A percentile compares a stretch with the other conserved stretches of the same genome.
Conservation (phyloP, 2,329 filamentous ascomycete genomes). For the Xylaria hypoxylon region DNA sequence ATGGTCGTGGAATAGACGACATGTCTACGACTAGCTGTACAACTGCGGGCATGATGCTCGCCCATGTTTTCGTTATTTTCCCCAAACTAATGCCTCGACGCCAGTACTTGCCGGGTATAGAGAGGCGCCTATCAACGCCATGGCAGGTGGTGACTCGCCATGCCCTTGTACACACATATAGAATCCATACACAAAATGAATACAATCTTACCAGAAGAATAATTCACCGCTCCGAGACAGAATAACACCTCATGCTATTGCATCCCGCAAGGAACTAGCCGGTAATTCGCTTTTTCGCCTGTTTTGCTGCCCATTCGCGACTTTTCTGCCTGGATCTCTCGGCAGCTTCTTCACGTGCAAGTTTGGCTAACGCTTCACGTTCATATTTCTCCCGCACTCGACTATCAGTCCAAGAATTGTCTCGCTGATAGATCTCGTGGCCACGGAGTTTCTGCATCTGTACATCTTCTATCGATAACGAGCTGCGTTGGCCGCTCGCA, state of each 20-base stretch:
- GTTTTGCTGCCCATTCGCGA: slow-evolving; percentile 72
- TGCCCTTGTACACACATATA: slow-evolving; percentile 20
- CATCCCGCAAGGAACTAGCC: slow-evolving; percentile 43
- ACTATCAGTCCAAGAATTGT: slow-evolving; percentile 60
- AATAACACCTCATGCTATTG: slow-evolving; percentile 30
- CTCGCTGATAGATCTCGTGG: slow-evolving; percentile 65
- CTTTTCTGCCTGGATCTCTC: slow-evolving; percentile 69
- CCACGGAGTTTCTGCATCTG: slow-evolving; percentile 65
- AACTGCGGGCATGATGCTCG: slow-evolving; percentile 2
- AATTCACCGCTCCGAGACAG: not conserved
- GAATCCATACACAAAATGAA: slow-evolving; percentile 38
- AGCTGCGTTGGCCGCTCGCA: slow-evolving; percentile 59
- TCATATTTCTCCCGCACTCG: slow-evolving; percentile 66
- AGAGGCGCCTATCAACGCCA: slow-evolving; percentile 30
- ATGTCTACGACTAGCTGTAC: slow-evolving; percentile 20
- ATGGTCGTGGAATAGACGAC: slow-evolving; percentile 15
- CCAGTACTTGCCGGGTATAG: slow-evolving; percentile 32
- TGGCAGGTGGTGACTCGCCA: slow-evolving; percentile 9
- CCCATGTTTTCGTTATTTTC: not conserved
- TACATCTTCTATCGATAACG: slow-evolving; percentile 62
- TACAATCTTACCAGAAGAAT: slow-evolving; percentile 33
- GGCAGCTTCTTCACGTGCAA: slow-evolving; percentile 69
- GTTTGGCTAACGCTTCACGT: slow-evolving; percentile 65
- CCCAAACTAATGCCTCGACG: slow-evolving; percentile 17
- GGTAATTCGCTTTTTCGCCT: slow-evolving; percentile 57